Evolutionary conservation across 805 yeast species (phyloP).

Genomic region (Zygotorulaspora chibaensis): DNA sequence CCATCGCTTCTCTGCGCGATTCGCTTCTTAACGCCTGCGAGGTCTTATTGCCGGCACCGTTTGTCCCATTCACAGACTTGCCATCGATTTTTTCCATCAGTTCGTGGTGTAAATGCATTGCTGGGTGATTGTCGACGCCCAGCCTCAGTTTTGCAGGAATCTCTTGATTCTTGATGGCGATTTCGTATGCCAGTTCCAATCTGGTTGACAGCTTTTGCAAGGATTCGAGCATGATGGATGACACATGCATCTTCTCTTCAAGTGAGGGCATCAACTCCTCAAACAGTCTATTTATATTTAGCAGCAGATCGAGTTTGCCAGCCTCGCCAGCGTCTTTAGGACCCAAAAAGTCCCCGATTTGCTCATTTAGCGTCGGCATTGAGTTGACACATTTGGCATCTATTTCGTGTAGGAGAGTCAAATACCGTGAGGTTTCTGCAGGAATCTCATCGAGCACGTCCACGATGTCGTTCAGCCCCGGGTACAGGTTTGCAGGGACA

Average conservation of each 20-base stretch:
- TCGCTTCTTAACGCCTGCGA: slow-evolving; percentile 78
- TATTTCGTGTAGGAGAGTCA: slow-evolving; percentile 84
- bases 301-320: slow-evolving; percentile 30
- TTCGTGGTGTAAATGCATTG: slow-evolving; percentile 50
- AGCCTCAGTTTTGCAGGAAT: slow-evolving; percentile 73
- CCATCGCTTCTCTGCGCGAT: slow-evolving; percentile 85
- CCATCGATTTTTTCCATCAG: slow-evolving; percentile 33
- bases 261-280: slow-evolving; percentile 82
- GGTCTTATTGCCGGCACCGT: slow-evolving; percentile 37
- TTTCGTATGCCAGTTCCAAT: slow-evolving; percentile 74
- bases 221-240: slow-evolving; percentile 81
- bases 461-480: slow-evolving; percentile 86
- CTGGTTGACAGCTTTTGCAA: slow-evolving; percentile 64
- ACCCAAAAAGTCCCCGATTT: slow-evolving; percentile 26
- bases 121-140: slow-evolving; percentile 86
- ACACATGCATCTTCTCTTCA: slow-evolving; percentile 97
- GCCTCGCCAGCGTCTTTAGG: slow-evolving; percentile 12
- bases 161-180: slow-evolving; percentile 64
- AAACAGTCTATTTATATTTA: slow-evolving; percentile 39
- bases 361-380: slow-evolving; percentile 57
- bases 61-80: slow-evolving; percentile 14
- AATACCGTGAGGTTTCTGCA: slow-evolving; percentile 70
- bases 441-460: slow-evolving; percentile 93
- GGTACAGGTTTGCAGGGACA: slow-evolving; percentile 49
- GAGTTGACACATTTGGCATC: slow-evolving; percentile 87